A percentile compares a stretch with the other conserved stretches of the same genome.
phyloP scores from a whole-genome alignment of 192 early-diverging fungal genomes.

The Diversispora epigaea region DNA sequence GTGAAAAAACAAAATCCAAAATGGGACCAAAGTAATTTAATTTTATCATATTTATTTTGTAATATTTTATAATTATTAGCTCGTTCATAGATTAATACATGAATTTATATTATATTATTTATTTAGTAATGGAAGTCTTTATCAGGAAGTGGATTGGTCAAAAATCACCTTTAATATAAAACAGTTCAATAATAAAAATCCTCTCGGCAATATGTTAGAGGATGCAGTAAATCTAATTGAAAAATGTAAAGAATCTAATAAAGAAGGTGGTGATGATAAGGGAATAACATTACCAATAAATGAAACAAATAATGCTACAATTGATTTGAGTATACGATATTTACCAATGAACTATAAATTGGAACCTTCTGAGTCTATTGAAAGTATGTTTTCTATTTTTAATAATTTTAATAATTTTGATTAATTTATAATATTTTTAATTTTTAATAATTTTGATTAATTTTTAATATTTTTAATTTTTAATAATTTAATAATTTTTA shows the following conservation, averaged over 20 bases:
- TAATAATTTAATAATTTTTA: not conserved
- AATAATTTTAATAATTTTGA: not conserved
- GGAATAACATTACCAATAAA: not conserved
- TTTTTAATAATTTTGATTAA: too few species aligned
- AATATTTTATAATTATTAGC: not conserved
- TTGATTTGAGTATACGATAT: conserved; percentile 43
- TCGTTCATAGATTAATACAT: not conserved
- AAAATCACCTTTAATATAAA: conserved; percentile 46
- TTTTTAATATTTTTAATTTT: too few species aligned
- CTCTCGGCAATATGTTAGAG: not conserved
- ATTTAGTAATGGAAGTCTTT: conserved; percentile 42
- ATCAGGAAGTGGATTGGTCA: conserved; percentile 60
- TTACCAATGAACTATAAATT: conserved; percentile 49
- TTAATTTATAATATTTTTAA: too few species aligned
- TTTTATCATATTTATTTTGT: not conserved
- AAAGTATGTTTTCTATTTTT: conserved; percentile 45
- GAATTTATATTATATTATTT: not conserved
- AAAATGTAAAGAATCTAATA: not conserved
- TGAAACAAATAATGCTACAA: not conserved
- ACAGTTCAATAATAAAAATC: conserved; percentile 31
- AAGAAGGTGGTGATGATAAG: not conserved
- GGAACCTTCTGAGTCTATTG: conserved; percentile 50
- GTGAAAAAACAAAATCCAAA: not conserved
- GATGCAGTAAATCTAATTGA: not conserved
- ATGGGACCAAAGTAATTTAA: conserved; percentile 22